Percentiles rank a stretch among this genome's conserved stretches.
phyloP scores from a whole-genome alignment of 2,329 filamentous ascomycete species.

The Hansfordia pulvinata region DNA sequence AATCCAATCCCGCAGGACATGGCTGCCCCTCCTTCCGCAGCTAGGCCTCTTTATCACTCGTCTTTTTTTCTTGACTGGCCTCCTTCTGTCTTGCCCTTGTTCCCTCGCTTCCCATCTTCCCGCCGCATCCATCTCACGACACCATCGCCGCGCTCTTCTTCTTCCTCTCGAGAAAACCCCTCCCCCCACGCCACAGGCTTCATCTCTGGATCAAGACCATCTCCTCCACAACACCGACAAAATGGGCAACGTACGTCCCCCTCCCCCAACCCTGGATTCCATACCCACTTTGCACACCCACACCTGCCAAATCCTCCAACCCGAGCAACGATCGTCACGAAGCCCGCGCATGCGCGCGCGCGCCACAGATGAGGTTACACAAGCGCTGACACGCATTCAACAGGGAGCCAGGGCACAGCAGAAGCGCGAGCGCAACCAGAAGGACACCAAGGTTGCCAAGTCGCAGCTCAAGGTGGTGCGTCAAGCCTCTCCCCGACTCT shows the following conservation, averaged over 20 bases:
- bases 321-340: not conserved
- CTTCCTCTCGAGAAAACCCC: no score
- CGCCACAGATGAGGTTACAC: no score
- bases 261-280: not conserved
- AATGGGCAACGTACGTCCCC: constrained; percentile 10
- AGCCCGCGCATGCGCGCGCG: no score
- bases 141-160: not conserved
- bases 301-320: not conserved
- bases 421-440: constrained; percentile 60
- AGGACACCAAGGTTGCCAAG: constrained; percentile 45
- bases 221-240: constrained; percentile 1
- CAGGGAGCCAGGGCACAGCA: constrained; percentile 54
- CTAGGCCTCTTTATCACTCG: no score
- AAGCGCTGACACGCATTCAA: constrained; percentile 4
- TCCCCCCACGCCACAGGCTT: no score
- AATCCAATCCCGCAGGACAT: no score
- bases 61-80: not conserved
- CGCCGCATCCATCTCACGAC: not conserved
- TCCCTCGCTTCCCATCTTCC: not conserved
- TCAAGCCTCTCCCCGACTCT: constrained; percentile 9
- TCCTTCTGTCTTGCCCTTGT: not conserved
- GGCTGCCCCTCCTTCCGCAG: not conserved
- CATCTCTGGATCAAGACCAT: no score
- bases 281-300: constrained; percentile 1
- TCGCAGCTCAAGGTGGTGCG: constrained; percentile 57